phyloP scores from a whole-genome alignment of 2,329 filamentous ascomycete genomes.

The Nothophaeocryptopus gaeumannii region DNA sequence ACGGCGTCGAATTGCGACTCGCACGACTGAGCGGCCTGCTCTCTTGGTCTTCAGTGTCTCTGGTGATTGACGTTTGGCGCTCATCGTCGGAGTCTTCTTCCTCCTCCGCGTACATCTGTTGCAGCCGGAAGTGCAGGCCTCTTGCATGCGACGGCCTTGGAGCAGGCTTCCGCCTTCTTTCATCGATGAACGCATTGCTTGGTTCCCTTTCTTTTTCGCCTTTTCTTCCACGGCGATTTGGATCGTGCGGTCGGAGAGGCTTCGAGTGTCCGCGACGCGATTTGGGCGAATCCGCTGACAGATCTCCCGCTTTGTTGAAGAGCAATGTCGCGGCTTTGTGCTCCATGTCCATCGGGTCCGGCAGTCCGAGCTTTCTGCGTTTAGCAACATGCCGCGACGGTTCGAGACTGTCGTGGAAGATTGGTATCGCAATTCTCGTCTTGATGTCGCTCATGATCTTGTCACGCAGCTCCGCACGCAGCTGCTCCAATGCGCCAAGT shows the following conservation, averaged over 20 bases:
- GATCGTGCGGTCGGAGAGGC: slow-evolving; percentile 45
- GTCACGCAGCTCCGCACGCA: slow-evolving; percentile 77
- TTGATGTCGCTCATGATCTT: slow-evolving; percentile 88
- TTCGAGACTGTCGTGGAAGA: slow-evolving; percentile 76
- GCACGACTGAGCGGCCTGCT: slow-evolving; percentile 75
- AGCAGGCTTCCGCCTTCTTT: slow-evolving; percentile 57
- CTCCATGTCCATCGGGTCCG: slow-evolving; percentile 60
- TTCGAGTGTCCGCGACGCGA: slow-evolving; percentile 43
- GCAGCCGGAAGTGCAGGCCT: slow-evolving; percentile 76
- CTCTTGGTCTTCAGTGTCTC: slow-evolving; percentile 82
- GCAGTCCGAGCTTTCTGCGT: slow-evolving; percentile 73
- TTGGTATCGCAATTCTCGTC: slow-evolving; percentile 77
- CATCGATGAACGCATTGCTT: slow-evolving; percentile 52
- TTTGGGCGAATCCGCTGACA: slow-evolving; percentile 63
- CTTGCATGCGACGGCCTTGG: slow-evolving; percentile 64
- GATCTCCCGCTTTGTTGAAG: slow-evolving; percentile 55
- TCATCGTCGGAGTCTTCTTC: slow-evolving; percentile 81
- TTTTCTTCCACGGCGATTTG: slow-evolving; percentile 39
- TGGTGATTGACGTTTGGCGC: slow-evolving; percentile 60
- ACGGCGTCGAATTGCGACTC: slow-evolving; percentile 53
- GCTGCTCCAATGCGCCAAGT: slow-evolving; percentile 72
- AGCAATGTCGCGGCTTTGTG: slow-evolving; percentile 50
- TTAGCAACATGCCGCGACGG: slow-evolving; percentile 77
- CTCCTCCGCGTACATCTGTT: slow-evolving; percentile 70
- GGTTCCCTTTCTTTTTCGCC: slow-evolving; percentile 36